Base-by-base conservation (phyloP, 192 early-diverging fungal genomes). In the Helicostylum pulchrum region DNA sequence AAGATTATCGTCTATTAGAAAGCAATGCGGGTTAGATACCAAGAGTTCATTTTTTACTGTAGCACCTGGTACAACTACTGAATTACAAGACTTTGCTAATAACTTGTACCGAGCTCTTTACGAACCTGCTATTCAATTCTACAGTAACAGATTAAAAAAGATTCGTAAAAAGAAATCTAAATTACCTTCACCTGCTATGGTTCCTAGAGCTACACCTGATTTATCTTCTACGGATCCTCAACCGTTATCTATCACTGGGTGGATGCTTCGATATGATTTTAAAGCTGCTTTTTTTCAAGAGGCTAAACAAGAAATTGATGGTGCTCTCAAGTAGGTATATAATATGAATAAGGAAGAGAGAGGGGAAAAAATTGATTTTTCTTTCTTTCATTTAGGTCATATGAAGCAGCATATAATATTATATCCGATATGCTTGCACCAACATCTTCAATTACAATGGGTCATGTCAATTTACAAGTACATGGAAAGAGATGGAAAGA, bases 251-350 rank as follows among this genome's bases (percentile, higher is more conserved):
- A 64, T 78, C 4, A 79, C 76, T 31, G 93, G 92, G 6, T 94
- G 93, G 93, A 74, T 82, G 55, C 61, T 88, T 1, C 81, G 93
- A 12, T 94, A 95, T 65, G 91, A 95, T 55, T 91, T 79, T 54
- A 95, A 95, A 62, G 71, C 81, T 66, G 85, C 78, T 10, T 75
- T 81, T 46, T 87, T 85, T 52, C 75, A 77, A 4, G 87, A 88
- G 65, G 81, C 81, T 53, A 74, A 78, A n/a, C 87, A 88, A 63
- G 83, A 88, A 7, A 84, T 83, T 10, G 80, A 82, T 23, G 70
- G 70, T 15, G 77, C 85, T 14, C 64, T 83, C 7, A 82, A 78
- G 76, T 78, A 66, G 49, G 34, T 56, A 42, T 31, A 4, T n/a
- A 26, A 54, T 32, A 32, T 15, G 10, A 51, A 14, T 43, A 44